Conservation (phyloP, 768 basidiomycete species). For the Mycena haematopus region DNA sequence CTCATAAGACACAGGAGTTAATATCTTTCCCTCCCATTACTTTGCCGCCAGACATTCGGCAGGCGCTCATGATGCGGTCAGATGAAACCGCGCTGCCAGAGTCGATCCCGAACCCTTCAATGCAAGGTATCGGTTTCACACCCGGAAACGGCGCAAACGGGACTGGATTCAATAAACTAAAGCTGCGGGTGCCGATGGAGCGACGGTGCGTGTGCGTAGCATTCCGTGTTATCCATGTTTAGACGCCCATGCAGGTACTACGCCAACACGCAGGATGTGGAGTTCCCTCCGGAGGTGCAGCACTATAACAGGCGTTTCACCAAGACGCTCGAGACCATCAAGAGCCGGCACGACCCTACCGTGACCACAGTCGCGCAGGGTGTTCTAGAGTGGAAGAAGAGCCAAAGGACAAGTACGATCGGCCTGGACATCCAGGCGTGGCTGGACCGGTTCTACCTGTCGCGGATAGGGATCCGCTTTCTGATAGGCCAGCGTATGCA, state of each 20-base stretch:
- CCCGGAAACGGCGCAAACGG: conserved; percentile 41
- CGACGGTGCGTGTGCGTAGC: conserved; percentile 60
- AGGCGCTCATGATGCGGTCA: conserved; percentile 61
- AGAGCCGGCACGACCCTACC: conserved; percentile 94
- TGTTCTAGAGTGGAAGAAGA: conserved; percentile 93
- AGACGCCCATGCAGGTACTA: conserved; percentile 69
- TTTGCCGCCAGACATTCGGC: conserved; percentile 70
- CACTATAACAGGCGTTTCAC: conserved; percentile 96
- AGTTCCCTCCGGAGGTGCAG: conserved; percentile 91
- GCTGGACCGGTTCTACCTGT: conserved; percentile 97
- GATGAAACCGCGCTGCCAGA: conserved; percentile 66
- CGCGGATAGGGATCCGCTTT: conserved; percentile 94
- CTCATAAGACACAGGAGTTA: conserved; percentile 68
- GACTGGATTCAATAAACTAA: conserved; percentile 60
- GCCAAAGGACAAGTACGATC: conserved; percentile 70
- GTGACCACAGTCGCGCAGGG: conserved; percentile 97
- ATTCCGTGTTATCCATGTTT: conserved; percentile 8
- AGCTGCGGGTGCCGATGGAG: conserved; percentile 83
- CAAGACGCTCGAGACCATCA: conserved; percentile 84
- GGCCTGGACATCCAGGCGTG: conserved; percentile 92
- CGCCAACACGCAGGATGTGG: conserved; percentile 69
- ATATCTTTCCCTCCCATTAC: conserved; percentile 83
- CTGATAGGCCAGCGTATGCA: conserved; percentile 92
- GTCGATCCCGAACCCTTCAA: conserved; percentile 80
- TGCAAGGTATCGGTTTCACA: conserved; percentile 35